Conservation (phyloP, 2,329 filamentous ascomycete genomes). For the Teratosphaeriaceae sp. region DNA sequence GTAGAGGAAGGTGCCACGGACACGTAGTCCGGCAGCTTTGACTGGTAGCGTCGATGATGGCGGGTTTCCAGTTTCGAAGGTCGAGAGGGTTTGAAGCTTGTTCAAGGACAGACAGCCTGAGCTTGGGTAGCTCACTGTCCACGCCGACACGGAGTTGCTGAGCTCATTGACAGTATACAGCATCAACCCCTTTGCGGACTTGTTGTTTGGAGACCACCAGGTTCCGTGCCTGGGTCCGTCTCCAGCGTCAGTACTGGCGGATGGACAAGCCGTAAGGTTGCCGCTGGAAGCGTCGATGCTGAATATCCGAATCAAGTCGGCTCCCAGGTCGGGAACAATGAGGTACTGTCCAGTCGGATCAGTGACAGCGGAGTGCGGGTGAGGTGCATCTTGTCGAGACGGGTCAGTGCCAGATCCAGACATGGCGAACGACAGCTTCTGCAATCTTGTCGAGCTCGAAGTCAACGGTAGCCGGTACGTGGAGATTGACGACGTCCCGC, state of each 20-base stretch:
- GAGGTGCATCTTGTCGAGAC: constrained; percentile 48
- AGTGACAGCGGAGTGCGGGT: constrained; percentile 46
- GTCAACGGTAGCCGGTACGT: constrained; percentile 31
- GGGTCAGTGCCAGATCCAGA: constrained; percentile 22
- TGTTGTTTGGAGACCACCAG: constrained; percentile 28
- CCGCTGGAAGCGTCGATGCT: constrained; percentile 13
- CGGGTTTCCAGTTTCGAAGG: constrained; percentile 26
- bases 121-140: constrained; percentile 25
- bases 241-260: constrained; percentile 17
- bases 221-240: constrained; percentile 27
- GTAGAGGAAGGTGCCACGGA: constrained; percentile 30
- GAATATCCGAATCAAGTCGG: constrained; percentile 26
- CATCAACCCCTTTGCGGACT: constrained; percentile 16
- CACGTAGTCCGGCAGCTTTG: constrained; percentile 29
- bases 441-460: constrained; percentile 20
- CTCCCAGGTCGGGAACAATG: constrained; percentile 25
- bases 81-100: constrained; percentile 27
- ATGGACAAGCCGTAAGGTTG: constrained; percentile 12
- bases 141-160: constrained; percentile 26
- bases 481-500: constrained; percentile 23
- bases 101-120: constrained; percentile 27
- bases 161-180: constrained; percentile 32
- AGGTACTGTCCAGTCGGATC: constrained; percentile 26
- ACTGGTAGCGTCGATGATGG: constrained; percentile 14
- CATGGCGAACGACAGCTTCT: constrained; percentile 20